Percentiles rank a stretch among this genome's conserved stretches.
Evolutionary conservation across 2,329 filamentous ascomycete species (phyloP).

Genomic region (Paraphaeosphaeria sporulosa): DNA sequence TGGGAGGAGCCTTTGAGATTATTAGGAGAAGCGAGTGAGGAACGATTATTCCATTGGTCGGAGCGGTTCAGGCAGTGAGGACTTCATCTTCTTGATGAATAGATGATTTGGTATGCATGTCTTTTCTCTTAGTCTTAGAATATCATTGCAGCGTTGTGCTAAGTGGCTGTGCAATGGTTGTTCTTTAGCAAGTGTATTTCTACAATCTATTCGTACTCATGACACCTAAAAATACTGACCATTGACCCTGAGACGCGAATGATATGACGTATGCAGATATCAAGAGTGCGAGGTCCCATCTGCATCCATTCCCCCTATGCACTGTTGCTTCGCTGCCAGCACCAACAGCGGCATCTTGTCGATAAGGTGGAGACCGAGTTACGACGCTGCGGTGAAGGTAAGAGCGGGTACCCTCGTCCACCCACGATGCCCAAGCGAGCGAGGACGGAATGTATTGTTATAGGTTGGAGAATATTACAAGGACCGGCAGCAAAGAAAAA

Average conservation of each 20-base stretch:
- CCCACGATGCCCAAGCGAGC: not conserved
- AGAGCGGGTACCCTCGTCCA: slow-evolving; percentile 1
- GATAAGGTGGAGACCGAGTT: slow-evolving; percentile 4
- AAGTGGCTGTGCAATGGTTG: not conserved
- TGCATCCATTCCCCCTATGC: too few species aligned
- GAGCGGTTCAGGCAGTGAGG: not conserved
- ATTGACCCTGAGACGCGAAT: not conserved
- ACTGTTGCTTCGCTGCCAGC: slow-evolving; percentile 1
- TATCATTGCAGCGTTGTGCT: not conserved
- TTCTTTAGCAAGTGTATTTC: not conserved
- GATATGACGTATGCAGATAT: not conserved
- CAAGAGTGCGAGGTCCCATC: not conserved
- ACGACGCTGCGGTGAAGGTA: not conserved
- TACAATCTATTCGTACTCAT: not conserved
- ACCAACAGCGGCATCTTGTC: slow-evolving; percentile 5
- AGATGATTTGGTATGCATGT: not conserved
- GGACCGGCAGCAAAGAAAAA: not conserved
- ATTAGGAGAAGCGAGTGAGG: not conserved
- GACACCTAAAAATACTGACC: not conserved
- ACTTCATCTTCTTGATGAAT: not conserved
- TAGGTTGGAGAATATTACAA: not conserved
- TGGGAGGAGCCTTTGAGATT: not conserved
- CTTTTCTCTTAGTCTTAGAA: not conserved
- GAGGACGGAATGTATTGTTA: not conserved
- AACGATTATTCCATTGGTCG: not conserved